Evolutionary conservation across 1,284 basidiomycete species (phyloP).

Genomic region (Cryptococcus wingfieldii): DNA sequence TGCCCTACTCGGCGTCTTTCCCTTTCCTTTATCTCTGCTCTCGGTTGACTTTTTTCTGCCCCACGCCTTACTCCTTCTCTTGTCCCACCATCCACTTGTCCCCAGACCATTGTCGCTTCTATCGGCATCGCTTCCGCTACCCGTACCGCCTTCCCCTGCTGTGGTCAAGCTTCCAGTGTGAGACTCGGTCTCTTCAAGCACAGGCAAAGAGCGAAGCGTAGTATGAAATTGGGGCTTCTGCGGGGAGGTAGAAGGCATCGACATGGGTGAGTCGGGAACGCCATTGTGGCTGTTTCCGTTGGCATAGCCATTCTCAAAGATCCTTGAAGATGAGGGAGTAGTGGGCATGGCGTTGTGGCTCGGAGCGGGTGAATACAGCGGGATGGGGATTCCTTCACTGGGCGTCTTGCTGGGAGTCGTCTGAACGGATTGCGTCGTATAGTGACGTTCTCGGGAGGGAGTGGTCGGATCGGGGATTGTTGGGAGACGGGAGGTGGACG

Average conservation of each 20-base stretch:
- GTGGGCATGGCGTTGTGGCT: too few relatives aligned
- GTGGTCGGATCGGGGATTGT: background rate
- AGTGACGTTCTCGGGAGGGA: background rate
- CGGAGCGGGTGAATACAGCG: constrained; percentile 8
- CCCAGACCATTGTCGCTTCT: constrained; percentile 6
- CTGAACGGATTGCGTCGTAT: background rate
- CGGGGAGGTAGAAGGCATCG: background rate
- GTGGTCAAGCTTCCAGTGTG: too few relatives aligned
- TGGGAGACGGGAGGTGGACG: background rate
- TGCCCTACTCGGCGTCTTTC: background rate
- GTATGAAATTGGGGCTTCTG: background rate
- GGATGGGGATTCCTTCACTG: background rate
- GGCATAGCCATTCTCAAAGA: too few relatives aligned
- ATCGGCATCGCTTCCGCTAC: constrained; percentile 19
- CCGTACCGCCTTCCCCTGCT: background rate
- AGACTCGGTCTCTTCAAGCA: constrained; percentile 13
- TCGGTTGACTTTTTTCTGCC: constrained; percentile 9
- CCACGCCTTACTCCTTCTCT: constrained; percentile 12
- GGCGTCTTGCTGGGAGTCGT: background rate
- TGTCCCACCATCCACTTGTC: constrained; percentile 21
- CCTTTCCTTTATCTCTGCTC: constrained; percentile 6
- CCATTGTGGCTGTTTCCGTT: background rate
- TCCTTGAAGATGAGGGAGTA: too few relatives aligned
- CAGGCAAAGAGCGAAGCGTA: constrained; percentile 3
- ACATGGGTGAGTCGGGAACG: background rate